phyloP scores from a whole-genome alignment of 805 yeast species.

The Candida railenensis region DNA sequence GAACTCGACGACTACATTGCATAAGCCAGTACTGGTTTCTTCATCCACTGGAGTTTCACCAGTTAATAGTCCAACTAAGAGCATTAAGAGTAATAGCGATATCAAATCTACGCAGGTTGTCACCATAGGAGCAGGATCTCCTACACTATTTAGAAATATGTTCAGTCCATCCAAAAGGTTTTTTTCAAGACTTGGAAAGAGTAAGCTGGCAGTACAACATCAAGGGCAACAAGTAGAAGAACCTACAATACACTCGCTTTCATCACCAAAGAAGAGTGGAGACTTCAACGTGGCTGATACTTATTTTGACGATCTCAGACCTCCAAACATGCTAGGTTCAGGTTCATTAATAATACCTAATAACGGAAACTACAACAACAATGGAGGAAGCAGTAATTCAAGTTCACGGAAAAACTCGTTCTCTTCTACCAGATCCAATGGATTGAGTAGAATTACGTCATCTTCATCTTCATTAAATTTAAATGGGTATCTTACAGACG shows the following conservation, averaged over 20 bases:
- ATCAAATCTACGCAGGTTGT: slow-evolving; percentile 23
- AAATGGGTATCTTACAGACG: slow-evolving; percentile 43
- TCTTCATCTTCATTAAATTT: slow-evolving; percentile 40
- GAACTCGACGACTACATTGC: background rate
- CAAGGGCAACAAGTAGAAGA: slow-evolving; percentile 10
- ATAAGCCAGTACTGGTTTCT: background rate
- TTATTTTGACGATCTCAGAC: slow-evolving; percentile 26
- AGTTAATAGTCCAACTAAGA: slow-evolving; percentile 1
- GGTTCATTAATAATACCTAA: background rate
- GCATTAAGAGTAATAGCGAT: slow-evolving; percentile 21
- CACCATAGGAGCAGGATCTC: slow-evolving; percentile 40
- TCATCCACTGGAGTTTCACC: background rate
- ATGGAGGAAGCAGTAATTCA: background rate
- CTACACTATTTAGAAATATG: slow-evolving; percentile 27
- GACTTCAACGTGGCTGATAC: background rate
- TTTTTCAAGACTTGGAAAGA: slow-evolving; percentile 26
- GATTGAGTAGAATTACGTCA: slow-evolving; percentile 34
- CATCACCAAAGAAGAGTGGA: slow-evolving; percentile 17
- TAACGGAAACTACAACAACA: slow-evolving; percentile 1
- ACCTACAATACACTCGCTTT: slow-evolving; percentile 34
- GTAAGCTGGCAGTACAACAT: slow-evolving; percentile 3
- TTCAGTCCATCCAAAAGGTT: slow-evolving; percentile 41
- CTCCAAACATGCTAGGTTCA: slow-evolving; percentile 35
- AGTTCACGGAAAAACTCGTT: slow-evolving; percentile 28
- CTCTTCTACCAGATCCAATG: slow-evolving; percentile 19